phyloP scores from a whole-genome alignment of 192 early-diverging fungal genomes.

The Diversispora epigaea region DNA sequence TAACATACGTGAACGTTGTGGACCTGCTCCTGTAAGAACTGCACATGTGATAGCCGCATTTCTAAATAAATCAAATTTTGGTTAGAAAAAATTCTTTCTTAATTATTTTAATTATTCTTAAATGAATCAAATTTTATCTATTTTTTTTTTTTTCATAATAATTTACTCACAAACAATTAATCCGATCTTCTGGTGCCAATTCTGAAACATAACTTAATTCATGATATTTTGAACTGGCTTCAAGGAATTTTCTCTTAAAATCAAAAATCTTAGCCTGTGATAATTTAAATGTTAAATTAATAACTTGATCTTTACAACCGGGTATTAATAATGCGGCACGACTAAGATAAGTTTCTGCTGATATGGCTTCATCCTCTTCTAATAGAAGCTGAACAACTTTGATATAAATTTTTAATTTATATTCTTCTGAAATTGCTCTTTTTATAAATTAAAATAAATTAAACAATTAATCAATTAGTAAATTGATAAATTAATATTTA shows the following conservation, averaged over 20 bases:
- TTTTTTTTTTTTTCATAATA: no score
- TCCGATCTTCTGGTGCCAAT: conserved; percentile 62
- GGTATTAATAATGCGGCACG: conserved; percentile 73
- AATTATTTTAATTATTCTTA: no score
- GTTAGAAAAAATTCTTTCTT: no score
- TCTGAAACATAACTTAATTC: conserved; percentile 73
- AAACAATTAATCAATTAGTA: background rate
- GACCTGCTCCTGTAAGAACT: conserved; percentile 87
- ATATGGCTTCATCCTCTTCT: conserved; percentile 76
- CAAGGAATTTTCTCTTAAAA: conserved; percentile 81
- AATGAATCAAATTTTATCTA: no score
- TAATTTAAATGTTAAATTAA: conserved; percentile 70
- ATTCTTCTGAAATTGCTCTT: conserved; percentile 60
- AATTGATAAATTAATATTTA: no score
- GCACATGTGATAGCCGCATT: conserved; percentile 85
- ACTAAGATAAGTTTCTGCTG: conserved; percentile 81
- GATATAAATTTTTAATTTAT: conserved; percentile 81
- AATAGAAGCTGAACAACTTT: conserved; percentile 82
- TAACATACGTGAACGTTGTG: conserved; percentile 80
- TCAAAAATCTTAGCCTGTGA: conserved; percentile 85
- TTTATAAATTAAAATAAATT: no score
- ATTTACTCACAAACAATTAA: conserved; percentile 52
- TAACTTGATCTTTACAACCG: conserved; percentile 49
- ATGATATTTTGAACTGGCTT: conserved; percentile 81
- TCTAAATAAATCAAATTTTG: conserved; percentile 32